Base-by-base conservation (phyloP, 306 rosid genomes). In the Vigna reflexopilosa region DNA sequence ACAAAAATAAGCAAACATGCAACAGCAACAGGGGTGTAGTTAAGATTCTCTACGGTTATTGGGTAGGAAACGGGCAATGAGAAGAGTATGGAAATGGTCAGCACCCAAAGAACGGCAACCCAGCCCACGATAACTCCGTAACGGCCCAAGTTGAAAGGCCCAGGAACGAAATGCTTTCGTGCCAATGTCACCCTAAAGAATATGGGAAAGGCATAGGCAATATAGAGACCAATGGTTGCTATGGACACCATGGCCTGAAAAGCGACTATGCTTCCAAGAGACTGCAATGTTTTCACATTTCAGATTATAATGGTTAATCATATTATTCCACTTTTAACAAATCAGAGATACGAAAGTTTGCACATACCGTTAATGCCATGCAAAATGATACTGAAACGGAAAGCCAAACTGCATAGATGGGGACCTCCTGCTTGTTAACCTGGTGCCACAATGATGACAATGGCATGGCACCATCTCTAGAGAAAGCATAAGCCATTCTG, bases 391-490 rank as follows among this genome's bases (percentile, higher is more conserved):
- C 79, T 7, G 75, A 19, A 64, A 85, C 94, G 4, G 98, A 94
- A 51, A 94, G 89, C 98, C 97, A 94, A 68, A 94, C 98, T 13
- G 98, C 95, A 74, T 89, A 80, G 55, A 88, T 71, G 50, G 97
- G 97, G 66, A 91, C 92, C 51, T 92, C 97, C 2, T 90, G 88
- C 78, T 79, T 85, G 83, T 91, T 87, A 65, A 92, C 92, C 91
- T 87, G 79, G 80, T 89, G 97, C 98, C 98, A 91, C 30, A 87
- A 72, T 0, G 92, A 84, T 45, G 98, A 94, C 42, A 92, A 80
- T 40, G 98, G 98, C 98, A 94, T 90, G 70, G 97, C 98, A 57
- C 97, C 98, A 80, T 94, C 98, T 87, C 98, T 90, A 45, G 98
- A 94, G 89, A 94, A 94, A 45, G 98, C 98, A 78, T 92, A 94